Conservation (phyloP, 1,284 basidiomycete species). For the Naganishia albida region DNA sequence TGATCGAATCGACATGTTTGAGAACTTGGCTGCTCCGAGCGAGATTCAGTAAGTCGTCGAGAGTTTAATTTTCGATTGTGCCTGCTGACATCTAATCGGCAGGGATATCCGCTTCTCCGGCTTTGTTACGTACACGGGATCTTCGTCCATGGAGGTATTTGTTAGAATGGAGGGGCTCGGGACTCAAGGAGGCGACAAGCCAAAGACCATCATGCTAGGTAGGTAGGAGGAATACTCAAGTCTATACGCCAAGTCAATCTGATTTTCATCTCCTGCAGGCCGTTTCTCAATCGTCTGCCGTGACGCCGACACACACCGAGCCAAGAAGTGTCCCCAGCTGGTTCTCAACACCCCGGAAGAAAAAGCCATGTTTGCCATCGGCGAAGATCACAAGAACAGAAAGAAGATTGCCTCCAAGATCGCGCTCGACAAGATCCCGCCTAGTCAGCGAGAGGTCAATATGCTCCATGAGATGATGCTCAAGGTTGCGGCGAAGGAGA, state of each 20-base stretch:
- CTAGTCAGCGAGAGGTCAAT: slow-evolving; percentile 66
- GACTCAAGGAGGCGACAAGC: slow-evolving; percentile 51
- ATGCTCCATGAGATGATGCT: slow-evolving; percentile 70
- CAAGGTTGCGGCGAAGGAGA: slow-evolving; percentile 49
- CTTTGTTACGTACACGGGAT: slow-evolving; percentile 75
- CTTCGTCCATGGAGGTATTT: slow-evolving; percentile 75
- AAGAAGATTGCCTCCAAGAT: slow-evolving; percentile 60
- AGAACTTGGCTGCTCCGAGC: slow-evolving; percentile 49
- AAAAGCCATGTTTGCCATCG: slow-evolving; percentile 63
- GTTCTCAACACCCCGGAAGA: slow-evolving; percentile 66
- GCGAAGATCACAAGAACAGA: slow-evolving; percentile 66
- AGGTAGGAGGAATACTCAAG: slow-evolving; percentile 37
- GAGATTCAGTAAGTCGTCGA: slow-evolving; percentile 46
- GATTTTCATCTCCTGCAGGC: slow-evolving; percentile 51
- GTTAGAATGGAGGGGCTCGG: slow-evolving; percentile 74
- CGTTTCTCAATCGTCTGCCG: slow-evolving; percentile 81
- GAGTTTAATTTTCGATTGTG: background rate
- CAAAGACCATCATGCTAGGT: slow-evolving; percentile 69
- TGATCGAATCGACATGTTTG: slow-evolving; percentile 61
- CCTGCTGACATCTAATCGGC: slow-evolving; percentile 40
- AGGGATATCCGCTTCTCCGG: slow-evolving; percentile 71
- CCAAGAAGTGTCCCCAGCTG: slow-evolving; percentile 67
- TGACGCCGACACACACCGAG: slow-evolving; percentile 67
- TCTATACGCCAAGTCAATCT: background rate
- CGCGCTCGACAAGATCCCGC: slow-evolving; percentile 70